Percentiles rank a stretch among this genome's conserved stretches.
These are phyloP conservation scores for Podospora appendiculata DNA, from an alignment of 495 filamentous ascomycete genomes.

Conservation along the genomic window DNA sequence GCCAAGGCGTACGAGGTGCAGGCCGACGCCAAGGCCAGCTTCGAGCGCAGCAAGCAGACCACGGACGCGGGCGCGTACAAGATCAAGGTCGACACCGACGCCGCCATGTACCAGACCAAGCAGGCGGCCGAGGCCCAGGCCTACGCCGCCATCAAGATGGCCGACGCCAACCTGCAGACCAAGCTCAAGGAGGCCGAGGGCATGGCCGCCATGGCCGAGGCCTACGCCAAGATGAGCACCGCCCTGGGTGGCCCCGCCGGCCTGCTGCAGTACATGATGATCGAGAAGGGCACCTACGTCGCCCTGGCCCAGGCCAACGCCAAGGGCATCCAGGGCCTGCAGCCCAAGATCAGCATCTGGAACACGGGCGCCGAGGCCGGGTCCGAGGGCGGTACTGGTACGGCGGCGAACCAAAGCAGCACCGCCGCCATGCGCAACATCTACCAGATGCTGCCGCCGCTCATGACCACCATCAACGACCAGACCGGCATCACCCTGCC, in stretches of 20 bases:
- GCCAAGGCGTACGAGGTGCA: slow-evolving; percentile 51
- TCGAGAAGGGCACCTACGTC: slow-evolving; percentile 58
- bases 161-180: slow-evolving; percentile 53
- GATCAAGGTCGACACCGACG: slow-evolving; percentile 34
- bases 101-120: slow-evolving; percentile 33
- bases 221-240: slow-evolving; percentile 57
- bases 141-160: slow-evolving; percentile 45
- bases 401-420: slow-evolving; percentile 23
- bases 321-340: slow-evolving; percentile 61
- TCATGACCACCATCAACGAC: slow-evolving; percentile 74
- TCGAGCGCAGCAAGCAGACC: slow-evolving; percentile 48
- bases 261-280: slow-evolving; percentile 71
- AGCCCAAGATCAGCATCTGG: slow-evolving; percentile 85
- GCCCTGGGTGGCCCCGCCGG: slow-evolving; percentile 71
- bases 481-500: slow-evolving; percentile 74
- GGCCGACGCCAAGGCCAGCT: slow-evolving; percentile 49
- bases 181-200: slow-evolving; percentile 68
- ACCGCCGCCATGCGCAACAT: slow-evolving; percentile 41
- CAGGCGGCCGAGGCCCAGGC: slow-evolving; percentile 31
- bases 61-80: slow-evolving; percentile 47
- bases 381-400: slow-evolving; percentile 17
- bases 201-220: slow-evolving; percentile 65
- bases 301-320: slow-evolving; percentile 64
- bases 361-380: slow-evolving; percentile 57
- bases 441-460: slow-evolving; percentile 70